Conservation (phyloP, 257 asterid species). For the Plectranthus barbatus region DNA sequence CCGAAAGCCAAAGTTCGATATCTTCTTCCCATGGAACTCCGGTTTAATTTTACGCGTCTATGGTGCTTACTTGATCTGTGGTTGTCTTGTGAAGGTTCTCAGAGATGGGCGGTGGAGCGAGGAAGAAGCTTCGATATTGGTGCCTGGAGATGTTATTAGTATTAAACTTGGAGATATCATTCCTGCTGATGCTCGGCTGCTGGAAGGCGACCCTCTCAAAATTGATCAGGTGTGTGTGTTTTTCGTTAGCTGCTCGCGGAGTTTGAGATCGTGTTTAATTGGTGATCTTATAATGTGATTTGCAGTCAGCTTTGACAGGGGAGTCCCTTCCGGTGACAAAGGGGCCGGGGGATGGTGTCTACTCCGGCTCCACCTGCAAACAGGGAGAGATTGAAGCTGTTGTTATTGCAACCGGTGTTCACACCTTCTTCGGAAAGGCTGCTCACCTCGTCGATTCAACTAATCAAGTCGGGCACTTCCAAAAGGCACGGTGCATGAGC, state of each 20-base stretch:
- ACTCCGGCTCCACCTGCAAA: conserved; percentile 97
- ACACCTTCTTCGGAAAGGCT: conserved; percentile 95
- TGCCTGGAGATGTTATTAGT: conserved; percentile 86
- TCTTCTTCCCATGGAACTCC: not conserved
- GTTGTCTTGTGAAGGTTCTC: conserved; percentile 51
- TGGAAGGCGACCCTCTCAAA: conserved; percentile 90
- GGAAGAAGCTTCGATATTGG: conserved; percentile 76
- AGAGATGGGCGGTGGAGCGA: conserved; percentile 95
- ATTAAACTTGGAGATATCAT: conserved; percentile 87
- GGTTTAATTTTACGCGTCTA: not conserved
- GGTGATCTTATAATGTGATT: not conserved
- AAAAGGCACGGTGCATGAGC: conserved; percentile 46
- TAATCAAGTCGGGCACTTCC: conserved; percentile 93
- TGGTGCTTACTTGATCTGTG: conserved; percentile 16
- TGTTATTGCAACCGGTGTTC: conserved; percentile 93
- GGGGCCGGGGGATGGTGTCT: conserved; percentile 91
- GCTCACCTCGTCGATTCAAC: conserved; percentile 94
- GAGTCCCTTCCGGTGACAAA: conserved; percentile 95
- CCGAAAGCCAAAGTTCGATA: conserved; percentile 79
- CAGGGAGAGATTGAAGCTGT: conserved; percentile 92
- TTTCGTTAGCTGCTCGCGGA: not conserved
- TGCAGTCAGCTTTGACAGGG: conserved; percentile 93
- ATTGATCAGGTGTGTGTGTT: conserved; percentile 66
- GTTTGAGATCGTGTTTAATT: not conserved
- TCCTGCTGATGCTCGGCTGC: conserved; percentile 91